Evolutionary conservation across 2,329 filamentous ascomycete species (phyloP), one percentile per base, ranked within the genome.

Genomic region (Epicoccum sorghinum): DNA sequence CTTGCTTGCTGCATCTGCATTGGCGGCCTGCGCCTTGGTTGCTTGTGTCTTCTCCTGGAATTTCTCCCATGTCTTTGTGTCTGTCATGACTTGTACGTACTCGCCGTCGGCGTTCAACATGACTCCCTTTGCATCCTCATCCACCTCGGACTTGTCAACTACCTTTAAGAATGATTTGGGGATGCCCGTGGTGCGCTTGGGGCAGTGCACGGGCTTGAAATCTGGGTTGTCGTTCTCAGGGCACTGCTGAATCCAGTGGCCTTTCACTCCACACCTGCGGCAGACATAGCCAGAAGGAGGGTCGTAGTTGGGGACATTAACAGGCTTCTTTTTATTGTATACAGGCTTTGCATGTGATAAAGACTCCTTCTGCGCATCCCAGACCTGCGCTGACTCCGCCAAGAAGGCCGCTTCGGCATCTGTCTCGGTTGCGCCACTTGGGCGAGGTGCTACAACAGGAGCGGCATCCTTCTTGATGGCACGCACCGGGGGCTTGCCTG

Each of bases 41-140:
- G 88, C 90, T 77, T 96, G 95, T 56, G 90, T 86, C 79, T 96
- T 96, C 73, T 93, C 93, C 78, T 98, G 93, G 79, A 93, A 97
- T 76, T 96, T 87, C 77, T 97, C 91, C 95, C 95, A 99, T 38
- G 93, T 89, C 64, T 89, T 92, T 79, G 95, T 93, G 78, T 99
- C 95, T 63, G 93, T 91, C 78, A 96, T 89, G 60, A 93, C 93
- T 80, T 97, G 90, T 69, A 99, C 95, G 80, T 95, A 98, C 75
- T 98, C 92, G 75, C 95, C 95, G 73, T 96, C 93, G 58, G 93
- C 91, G 76, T 97, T 98, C 65, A 98, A 89, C 93, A 98, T 98
- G 71, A 98, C 89, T 67, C 93, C 91, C 57, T 91, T 89, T 43
- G 89, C 89, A 62, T 91, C 86, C 76, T 96, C 93, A 53, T 96